Evolutionary conservation across 202 grass and related monocot species (phyloP), one percentile per base, ranked within the genome.

Genomic region (Alloteropsis angusta): DNA sequence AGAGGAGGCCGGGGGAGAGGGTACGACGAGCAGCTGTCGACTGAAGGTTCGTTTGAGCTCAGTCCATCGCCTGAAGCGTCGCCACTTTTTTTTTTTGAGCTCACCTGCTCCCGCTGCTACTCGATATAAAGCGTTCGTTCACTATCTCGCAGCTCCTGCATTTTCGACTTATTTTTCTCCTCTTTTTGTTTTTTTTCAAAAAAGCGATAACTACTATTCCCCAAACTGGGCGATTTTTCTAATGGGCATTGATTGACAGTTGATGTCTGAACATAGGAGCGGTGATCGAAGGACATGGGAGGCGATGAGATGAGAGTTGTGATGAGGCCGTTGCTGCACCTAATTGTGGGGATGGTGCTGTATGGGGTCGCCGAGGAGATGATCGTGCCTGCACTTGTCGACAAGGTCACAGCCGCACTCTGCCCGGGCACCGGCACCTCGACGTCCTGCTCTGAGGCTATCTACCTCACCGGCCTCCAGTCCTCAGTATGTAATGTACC

Each of bases 391-490:
- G 35, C 35, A 36, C 35, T 36, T 36, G 35, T 36, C 5, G 35
- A 36, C 35, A 36, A 36, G 35, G 35, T 36, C 35, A 36, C 35
- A 2, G 5, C 5, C 35, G 35, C 35, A 36, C 35, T 36, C 19
- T 53, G n/a, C 50, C 50, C 19, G 9, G 50, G 50, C n/a, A 53
- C 6, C 21, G 50, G 7, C 50, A 53, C n/a, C 18, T 53, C 50
- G 35, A 36, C 35, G 2, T 73, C 80, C 28, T 97, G 93, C 65
- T 53, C 90, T 26, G 90, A 93, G 67, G 93, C 90, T 16, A 88
- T 97, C 79, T 93, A 97, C 57, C 83, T 97, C 80, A 97, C 83
- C 77, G 93, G 93, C 19, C 52, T 93, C 38, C 90, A 75, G 72
- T 42, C 72, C 0, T 75, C 72, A 19, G 72, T 74, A 58, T 5